These are phyloP conservation scores for Mimosa pudica DNA, from an alignment of 306 rosid species.

Conservation along the genomic window DNA sequence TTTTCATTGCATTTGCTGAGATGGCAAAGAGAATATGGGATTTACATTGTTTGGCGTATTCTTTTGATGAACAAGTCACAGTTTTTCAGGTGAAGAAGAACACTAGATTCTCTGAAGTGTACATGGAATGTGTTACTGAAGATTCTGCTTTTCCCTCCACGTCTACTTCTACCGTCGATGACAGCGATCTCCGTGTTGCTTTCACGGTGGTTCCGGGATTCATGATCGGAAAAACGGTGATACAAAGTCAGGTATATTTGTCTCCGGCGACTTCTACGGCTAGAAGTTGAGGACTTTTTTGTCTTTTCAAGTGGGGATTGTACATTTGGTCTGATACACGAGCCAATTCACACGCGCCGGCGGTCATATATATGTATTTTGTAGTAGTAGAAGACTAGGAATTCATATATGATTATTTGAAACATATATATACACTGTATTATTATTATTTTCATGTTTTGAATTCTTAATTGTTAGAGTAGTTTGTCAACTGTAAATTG, in stretches of 20 bases:
- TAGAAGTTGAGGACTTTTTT: not conserved
- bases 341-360: conserved; percentile 2
- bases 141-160: conserved; percentile 13
- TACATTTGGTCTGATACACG: conserved; percentile 22
- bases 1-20: conserved; percentile 75
- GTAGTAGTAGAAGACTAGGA: not conserved
- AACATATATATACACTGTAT: not conserved
- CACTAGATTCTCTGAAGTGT: conserved; percentile 70
- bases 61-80: conserved; percentile 49
- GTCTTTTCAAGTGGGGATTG: not conserved
- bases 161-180: conserved; percentile 24
- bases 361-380: not conserved
- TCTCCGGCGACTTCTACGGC: conserved; percentile 41
- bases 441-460: not conserved
- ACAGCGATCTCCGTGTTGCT: conserved; percentile 47
- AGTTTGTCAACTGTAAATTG: conserved; percentile 29
- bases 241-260: conserved; percentile 68
- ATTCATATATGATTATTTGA: not conserved
- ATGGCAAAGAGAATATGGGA: conserved; percentile 82
- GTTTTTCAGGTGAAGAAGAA: conserved; percentile 61
- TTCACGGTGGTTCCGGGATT: conserved; percentile 80
- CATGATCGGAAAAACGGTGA: conserved; percentile 55
- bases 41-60: conserved; percentile 63
- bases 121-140: conserved; percentile 60
- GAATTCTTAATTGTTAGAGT: not conserved